Base-by-base conservation (phyloP, 768 basidiomycete species). In the Russula lepida region DNA sequence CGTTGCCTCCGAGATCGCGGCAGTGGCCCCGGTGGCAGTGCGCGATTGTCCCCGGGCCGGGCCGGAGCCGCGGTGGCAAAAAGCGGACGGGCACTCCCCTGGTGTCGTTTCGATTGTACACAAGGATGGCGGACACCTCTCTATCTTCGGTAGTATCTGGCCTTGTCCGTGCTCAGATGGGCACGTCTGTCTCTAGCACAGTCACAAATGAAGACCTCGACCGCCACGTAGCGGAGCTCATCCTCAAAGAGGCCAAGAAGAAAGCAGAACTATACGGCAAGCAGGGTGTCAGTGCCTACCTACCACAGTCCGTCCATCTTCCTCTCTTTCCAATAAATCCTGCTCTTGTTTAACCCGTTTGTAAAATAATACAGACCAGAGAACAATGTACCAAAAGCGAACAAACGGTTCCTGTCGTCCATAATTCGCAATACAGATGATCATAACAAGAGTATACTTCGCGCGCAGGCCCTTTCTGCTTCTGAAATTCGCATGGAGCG, bases 391-490 rank as follows among this genome's bases (percentile, higher is more conserved):
- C 92, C 92, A 0, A 84, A 81, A 66, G 73, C 95, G 35, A 90
- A 91, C 74, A 91, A 91, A 69, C 88, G 89, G 0, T 91, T 91
- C 69, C 74, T 91, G 27, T 80, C 83, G 0, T 85, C 87, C 23
- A 93, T 99, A 63, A 94, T 99, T 59, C 84, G 86, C 66, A 93
- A 83, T 66, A 97, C 97, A 4, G 95, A 97, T 70, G 95, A 95
- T 59, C 97, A 99, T 69, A 99, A 99, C 73, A 85, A 87, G 73
- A 84, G 88, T 13, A 77, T 99, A 49, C 71, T 91, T 23, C 81
- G 81, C 58, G 81, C 88, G 27, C 89, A 91, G 72, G 85, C 86
- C 0, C 71, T 76, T 13, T 86, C 88, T 35, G 86, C 87, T 2
- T 79, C 88, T 65, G 88, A 90, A 65, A 75, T 84, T n/a, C 86